A percentile compares a stretch with the other conserved stretches of the same genome.
phyloP scores from a whole-genome alignment of 805 yeast genomes.

The Kregervanrija fluxuum region DNA sequence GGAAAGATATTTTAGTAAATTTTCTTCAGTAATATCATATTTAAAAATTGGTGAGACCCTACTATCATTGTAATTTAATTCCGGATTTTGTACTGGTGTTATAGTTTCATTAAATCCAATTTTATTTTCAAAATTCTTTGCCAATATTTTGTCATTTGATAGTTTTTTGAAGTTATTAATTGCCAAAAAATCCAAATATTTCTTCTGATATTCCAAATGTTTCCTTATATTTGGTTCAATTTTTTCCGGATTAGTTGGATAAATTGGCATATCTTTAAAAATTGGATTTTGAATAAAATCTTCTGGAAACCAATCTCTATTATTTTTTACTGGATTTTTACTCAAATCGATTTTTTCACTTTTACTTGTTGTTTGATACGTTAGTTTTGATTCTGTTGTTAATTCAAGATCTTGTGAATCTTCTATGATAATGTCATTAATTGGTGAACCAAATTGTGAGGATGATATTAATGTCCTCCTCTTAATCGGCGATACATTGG shows the following conservation, averaged over 20 bases:
- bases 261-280: constrained; percentile 13
- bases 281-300: constrained; percentile 29
- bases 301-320: constrained; percentile 29
- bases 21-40: constrained; percentile 19
- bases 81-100: constrained; percentile 21
- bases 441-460: too few species aligned
- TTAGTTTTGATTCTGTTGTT: neutral
- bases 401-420: constrained; percentile 2
- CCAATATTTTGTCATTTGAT: constrained; percentile 8
- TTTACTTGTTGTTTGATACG: neutral
- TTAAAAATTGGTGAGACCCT: constrained; percentile 22
- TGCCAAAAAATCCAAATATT: constrained; percentile 15
- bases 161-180: constrained; percentile 19
- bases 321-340: constrained; percentile 16
- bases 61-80: constrained; percentile 16
- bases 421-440: neutral
- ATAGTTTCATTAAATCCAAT: neutral
- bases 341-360: constrained; percentile 16
- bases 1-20: constrained; percentile 8
- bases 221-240: constrained; percentile 7
- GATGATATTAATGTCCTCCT: neutral
- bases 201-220: constrained; percentile 17
- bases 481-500: constrained; percentile 6
- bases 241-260: constrained; percentile 18
- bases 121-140: neutral